A percentile compares a stretch with the other conserved stretches of the same genome.
phyloP scores from a whole-genome alignment of 352 stramenopile genomes.

The Pythium utonaiense region DNA sequence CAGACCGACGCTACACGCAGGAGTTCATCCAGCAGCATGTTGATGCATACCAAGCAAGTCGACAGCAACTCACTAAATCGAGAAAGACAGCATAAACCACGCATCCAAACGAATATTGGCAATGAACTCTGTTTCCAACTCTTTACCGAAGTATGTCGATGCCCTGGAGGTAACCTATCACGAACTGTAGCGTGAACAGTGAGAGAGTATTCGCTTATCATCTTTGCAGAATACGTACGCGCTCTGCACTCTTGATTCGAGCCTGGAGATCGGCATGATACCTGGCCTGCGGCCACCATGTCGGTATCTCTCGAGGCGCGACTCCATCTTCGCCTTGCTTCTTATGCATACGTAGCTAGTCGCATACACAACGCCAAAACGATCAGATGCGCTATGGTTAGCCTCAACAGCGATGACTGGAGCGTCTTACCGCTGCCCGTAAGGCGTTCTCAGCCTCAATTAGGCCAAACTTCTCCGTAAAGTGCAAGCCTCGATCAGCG shows the following conservation, averaged over 20 bases:
- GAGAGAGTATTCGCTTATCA: too few species aligned
- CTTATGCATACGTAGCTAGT: conserved; percentile 35
- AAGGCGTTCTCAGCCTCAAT: conserved; percentile 22
- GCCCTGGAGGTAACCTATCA: conserved; percentile 7
- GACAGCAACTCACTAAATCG: conserved; percentile 14
- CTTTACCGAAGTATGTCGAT: background rate
- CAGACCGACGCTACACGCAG: conserved; percentile 58
- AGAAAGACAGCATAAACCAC: background rate
- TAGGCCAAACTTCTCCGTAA: conserved; percentile 3
- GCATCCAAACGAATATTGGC: background rate
- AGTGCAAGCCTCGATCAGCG: conserved; percentile 30
- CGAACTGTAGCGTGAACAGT: too few species aligned
- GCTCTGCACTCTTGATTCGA: conserved; percentile 40
- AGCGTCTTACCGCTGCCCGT: conserved; percentile 25
- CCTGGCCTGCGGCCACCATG: conserved; percentile 54
- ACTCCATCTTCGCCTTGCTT: conserved; percentile 3
- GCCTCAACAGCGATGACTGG: too few species aligned
- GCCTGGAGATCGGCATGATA: conserved; percentile 32
- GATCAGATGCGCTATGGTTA: too few species aligned
- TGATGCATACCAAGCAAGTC: conserved; percentile 35
- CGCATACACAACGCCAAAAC: background rate
- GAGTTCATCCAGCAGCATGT: conserved; percentile 62
- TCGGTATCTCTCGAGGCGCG: conserved; percentile 23
- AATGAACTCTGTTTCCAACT: too few species aligned
- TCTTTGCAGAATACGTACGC: conserved; percentile 21